Percentiles rank a stretch among this genome's conserved stretches.
These are phyloP conservation scores for Sporothrix sp. DNA, from an alignment of 2,329 filamentous ascomycete species.

Conservation along the genomic window DNA sequence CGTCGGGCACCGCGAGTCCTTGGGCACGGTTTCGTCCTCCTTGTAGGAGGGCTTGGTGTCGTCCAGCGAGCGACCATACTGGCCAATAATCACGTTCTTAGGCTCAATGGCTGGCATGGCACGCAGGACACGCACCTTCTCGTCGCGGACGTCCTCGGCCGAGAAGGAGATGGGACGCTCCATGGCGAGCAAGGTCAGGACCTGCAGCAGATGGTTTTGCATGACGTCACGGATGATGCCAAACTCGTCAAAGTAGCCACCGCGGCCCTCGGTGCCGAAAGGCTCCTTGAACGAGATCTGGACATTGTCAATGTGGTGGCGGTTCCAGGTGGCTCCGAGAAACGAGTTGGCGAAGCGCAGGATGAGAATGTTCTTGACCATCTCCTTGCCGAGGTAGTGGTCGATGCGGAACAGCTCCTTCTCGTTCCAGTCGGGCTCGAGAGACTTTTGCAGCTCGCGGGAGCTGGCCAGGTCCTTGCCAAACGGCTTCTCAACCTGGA, in stretches of 20 bases:
- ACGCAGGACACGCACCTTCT: slow-evolving; percentile 93
- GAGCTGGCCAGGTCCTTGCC: slow-evolving; percentile 95
- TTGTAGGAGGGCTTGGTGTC: slow-evolving; percentile 96
- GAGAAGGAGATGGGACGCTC: slow-evolving; percentile 98
- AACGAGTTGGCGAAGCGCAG: slow-evolving; percentile 98
- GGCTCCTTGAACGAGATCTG: slow-evolving; percentile 99
- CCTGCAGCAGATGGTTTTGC: slow-evolving; percentile 98
- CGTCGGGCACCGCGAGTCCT: slow-evolving; percentile 93
- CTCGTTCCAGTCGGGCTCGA: slow-evolving; percentile 97
- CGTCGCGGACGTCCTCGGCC: slow-evolving; percentile 93
- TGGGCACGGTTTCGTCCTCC: slow-evolving; percentile 95
- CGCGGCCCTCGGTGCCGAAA: slow-evolving; percentile 94
- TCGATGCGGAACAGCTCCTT: slow-evolving; percentile 99
- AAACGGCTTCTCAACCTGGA: slow-evolving; percentile 94
- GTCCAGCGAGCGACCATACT: slow-evolving; percentile 93
- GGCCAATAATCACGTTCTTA: slow-evolving; percentile 99
- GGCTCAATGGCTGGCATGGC: slow-evolving; percentile 91
- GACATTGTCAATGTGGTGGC: slow-evolving; percentile 97
- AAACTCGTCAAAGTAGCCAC: slow-evolving; percentile 98
- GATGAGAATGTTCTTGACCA: slow-evolving; percentile 99
- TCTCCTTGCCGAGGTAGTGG: slow-evolving; percentile 98
- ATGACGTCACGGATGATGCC: slow-evolving; percentile 99
- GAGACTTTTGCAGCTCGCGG: slow-evolving; percentile 83
- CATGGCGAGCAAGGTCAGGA: slow-evolving; percentile 93
- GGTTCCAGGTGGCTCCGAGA: slow-evolving; percentile 97